Base-by-base conservation (phyloP, 192 early-diverging fungal genomes). In the Borealophlyctis nickersoniae region DNA sequence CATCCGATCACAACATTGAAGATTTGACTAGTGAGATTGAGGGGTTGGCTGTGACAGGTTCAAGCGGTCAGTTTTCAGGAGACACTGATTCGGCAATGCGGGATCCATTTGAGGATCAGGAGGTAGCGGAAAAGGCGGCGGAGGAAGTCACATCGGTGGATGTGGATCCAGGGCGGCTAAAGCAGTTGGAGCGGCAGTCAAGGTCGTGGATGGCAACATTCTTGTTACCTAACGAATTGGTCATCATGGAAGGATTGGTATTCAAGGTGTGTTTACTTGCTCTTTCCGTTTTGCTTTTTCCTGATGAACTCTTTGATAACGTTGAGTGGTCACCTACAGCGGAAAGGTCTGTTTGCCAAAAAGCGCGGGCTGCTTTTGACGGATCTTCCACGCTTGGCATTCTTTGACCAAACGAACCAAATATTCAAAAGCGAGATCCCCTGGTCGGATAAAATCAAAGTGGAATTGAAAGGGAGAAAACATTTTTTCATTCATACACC, bases 291-390 rank as follows among this genome's bases (percentile, higher is more conserved):
- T 48, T 32, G 11, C 1, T 24, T 48, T 62, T 36, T 11, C 23
- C 19, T 55, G 7, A 45, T 19, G 9, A 45, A 19, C 39, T 45
- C 39, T 45, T 19, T n/a, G n/a, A n/a, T n/a, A 45, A 45, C 39
- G 39, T 45, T 45, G 39, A 19, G 9, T 45, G 39, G 19, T 45
- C 9, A 45, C 49, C 23, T 23, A 60, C 56, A 68, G 66, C 45
- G 66, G 4, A 68, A 68, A 60, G 77, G 73, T 1, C 23, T 79
- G 27, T 76, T 79, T 33, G 49, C 78, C 11, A 88, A 82, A 50
- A 84, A 81, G 36, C 52, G 82, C 16, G 77, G 82, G 32, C 52
- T 91, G 33, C 73, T 89, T n/a, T 66, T 91, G 53, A 89, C 88
- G 1, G 86, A 89, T 59, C 67, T 73, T 32, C 88, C 88, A 31